These are phyloP conservation scores for Neopestalotiopsis rosae DNA, from an alignment of 2,329 filamentous ascomycete species.

Conservation along the genomic window DNA sequence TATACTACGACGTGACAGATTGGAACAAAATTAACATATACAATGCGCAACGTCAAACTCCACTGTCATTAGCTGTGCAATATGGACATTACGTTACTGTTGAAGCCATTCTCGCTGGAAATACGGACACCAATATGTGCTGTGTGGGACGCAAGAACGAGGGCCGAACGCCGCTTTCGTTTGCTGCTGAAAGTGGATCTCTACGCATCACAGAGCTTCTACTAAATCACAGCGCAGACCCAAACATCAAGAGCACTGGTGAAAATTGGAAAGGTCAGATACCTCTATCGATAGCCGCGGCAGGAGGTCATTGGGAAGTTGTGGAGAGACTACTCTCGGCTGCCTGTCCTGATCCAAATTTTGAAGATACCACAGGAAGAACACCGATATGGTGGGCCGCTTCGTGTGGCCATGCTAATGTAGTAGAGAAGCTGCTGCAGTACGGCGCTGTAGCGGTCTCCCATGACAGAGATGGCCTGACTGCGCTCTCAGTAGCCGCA, in stretches of 20 bases:
- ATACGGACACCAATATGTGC: not conserved
- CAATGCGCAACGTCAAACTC: not conserved
- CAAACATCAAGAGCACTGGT: not conserved
- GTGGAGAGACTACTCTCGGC: not conserved
- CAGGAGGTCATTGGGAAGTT: not conserved
- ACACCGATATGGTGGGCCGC: constrained; percentile 3
- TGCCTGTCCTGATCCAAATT: not conserved
- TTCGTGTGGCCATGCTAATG: not conserved
- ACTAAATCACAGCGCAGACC: not conserved
- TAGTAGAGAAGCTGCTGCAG: not conserved
- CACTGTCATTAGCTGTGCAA: not conserved
- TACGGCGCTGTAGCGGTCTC: not conserved
- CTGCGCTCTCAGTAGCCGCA: not conserved
- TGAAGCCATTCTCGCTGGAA: not conserved
- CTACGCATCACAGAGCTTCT: not conserved
- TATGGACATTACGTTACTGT: not conserved
- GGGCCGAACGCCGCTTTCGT: not conserved
- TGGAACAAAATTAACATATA: not conserved
- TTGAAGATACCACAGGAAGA: not conserved
- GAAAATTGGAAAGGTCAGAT: not conserved
- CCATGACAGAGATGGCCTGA: not conserved
- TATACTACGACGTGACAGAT: not conserved
- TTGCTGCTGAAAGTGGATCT: not conserved
- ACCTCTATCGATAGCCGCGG: not conserved
- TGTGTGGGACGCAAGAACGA: not conserved